Base-by-base conservation (phyloP, 148 eudicot species). In the Nepenthes mirabilis region DNA sequence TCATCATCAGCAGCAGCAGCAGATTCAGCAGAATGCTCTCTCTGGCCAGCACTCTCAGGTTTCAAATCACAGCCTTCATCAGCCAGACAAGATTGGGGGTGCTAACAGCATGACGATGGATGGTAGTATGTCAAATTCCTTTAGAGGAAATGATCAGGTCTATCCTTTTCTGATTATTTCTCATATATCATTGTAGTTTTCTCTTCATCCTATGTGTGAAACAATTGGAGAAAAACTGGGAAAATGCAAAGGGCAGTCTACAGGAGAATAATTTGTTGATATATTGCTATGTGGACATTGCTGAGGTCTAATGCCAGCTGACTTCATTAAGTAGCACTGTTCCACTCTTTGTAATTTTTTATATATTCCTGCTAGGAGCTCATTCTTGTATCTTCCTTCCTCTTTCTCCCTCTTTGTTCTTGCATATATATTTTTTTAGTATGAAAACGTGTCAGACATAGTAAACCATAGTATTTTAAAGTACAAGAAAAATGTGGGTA, bases 141-240 rank as follows among this genome's bases (percentile, higher is more conserved):
- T 82, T 66, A 76, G 95, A 32, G 95, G 87, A 70, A 82, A 80
- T 74, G 90, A 87, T 72, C 95, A 87, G 95, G 95, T 87, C 71
- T 72, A 48, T 51, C 61, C 56, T 70, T 54, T 79, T 67, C 55
- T 65, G 33, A 55, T 51, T 37, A 32, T 9, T 55, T 32, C 2
- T 55, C 8, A 36, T 9, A 32, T 1, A 3, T 33, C 33, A 1
- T 8, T 55, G 11, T 33, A 36, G 45, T 40, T 40, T 40, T 40
- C 45, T 40, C 6, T 8, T 3, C 6, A 4, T 40, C 45, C 45
- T n/a, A 32, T n/a, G 6, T 52, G 1, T 52, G 55, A 2, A 52
- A 11, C 32, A 23, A 13, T 8, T 9, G 33, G 6, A 7, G 8
- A 9, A 3, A 55, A 8, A 55, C 36, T 3, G 13, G 14, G 1